These are phyloP conservation scores for Aspergillus melleus DNA, from an alignment of 2,329 filamentous ascomycete species.

Conservation along the genomic window DNA sequence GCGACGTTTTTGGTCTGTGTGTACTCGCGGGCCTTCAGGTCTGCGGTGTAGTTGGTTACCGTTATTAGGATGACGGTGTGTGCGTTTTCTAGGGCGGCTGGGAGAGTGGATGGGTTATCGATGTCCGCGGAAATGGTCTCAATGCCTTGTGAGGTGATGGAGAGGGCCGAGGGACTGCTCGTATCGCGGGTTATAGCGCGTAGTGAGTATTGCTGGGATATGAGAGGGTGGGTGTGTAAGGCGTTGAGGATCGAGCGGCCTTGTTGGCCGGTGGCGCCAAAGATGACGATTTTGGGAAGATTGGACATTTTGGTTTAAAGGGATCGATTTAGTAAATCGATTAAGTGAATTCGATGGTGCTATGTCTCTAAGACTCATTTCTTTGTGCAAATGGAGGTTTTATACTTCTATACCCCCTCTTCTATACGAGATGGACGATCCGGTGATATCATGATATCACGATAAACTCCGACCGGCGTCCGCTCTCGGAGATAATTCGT, in stretches of 20 bases:
- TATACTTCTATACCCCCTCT: too few species aligned
- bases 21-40: slow-evolving; percentile 27
- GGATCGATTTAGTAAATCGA: too few species aligned
- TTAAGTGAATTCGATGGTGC: too few species aligned
- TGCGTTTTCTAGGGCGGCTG: slow-evolving; percentile 46
- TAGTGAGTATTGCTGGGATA: slow-evolving; percentile 52
- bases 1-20: slow-evolving; percentile 27
- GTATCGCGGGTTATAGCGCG: slow-evolving; percentile 58
- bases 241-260: slow-evolving; percentile 56
- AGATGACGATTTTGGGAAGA: slow-evolving; percentile 44
- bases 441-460: neutral
- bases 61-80: slow-evolving; percentile 41
- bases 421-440: too few species aligned
- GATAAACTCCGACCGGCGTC: neutral
- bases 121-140: slow-evolving; percentile 57
- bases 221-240: slow-evolving; percentile 44
- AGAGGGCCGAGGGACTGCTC: slow-evolving; percentile 45
- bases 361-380: too few species aligned
- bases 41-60: slow-evolving; percentile 19
- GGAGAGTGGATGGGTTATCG: slow-evolving; percentile 36
- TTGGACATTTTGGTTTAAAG: slow-evolving; percentile 20
- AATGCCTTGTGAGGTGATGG: slow-evolving; percentile 48
- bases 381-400: too few species aligned
- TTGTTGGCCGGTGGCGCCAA: slow-evolving; percentile 62
- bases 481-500: neutral